Evolutionary conservation across 371 early-diverging fungal genomes (phyloP), one percentile per base, ranked within the genome.

Genomic region (Batkoa obscura): DNA sequence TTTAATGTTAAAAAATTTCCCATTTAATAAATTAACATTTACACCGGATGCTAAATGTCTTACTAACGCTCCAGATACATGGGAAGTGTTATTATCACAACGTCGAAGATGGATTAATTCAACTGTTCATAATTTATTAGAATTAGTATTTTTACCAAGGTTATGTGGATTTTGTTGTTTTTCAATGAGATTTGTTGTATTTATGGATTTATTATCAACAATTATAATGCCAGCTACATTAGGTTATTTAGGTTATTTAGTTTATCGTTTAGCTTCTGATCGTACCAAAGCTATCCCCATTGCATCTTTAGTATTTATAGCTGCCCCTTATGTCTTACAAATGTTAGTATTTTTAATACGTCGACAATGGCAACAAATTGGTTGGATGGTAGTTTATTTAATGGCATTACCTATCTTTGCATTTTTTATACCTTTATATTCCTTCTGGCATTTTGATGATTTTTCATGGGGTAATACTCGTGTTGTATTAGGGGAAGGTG

Each of bases 91-190:
- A 55, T 74, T 98, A n/a, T 97, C 76, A 1, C 81, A 83, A 67
- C 72, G 81, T 42, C 81, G 89, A 61, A 79, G 99, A 35, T 96
- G 99, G 99, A 98, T 98, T 66, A 98, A 98, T 70, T 94, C 95
- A 1, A 98, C 99, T 0, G 85, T 98, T 42, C 93, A 92, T 69
- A 98, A 98, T 68, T 65, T 96, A 59, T 80, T 94, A 71, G 98
- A 94, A 68, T 72, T 98, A 9, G 70, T 92, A 30, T 65, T 78
- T 48, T 70, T 94, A 9, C 79, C 82, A 42, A 79, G 86, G 59
- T 74, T 98, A 50, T 98, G 98, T 63, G 98, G 98, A 12, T 87
- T 88, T 65, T 90, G 88, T 68, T 94, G 90, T 66, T 90, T 91
- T 70, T 92, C 94, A 0, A 93, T 95, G 95, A 85, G 91, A 49